Base-by-base conservation (phyloP, 1,139 yeast species). In the Scheffersomyces insectosa region DNA sequence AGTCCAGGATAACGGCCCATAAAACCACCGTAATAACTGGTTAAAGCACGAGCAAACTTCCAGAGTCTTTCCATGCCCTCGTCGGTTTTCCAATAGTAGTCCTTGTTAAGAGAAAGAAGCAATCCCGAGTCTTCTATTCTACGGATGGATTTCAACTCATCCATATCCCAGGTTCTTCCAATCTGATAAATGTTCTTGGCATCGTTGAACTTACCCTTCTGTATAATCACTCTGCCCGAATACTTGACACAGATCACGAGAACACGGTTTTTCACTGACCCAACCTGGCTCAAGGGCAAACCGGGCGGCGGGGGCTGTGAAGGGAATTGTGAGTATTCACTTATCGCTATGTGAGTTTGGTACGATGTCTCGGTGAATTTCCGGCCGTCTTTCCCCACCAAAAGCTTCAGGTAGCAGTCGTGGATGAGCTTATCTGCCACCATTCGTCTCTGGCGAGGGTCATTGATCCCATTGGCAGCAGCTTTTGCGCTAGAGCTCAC, bases 91-190 rank as follows among this genome's bases (percentile, higher is more conserved):
- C 98, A 93, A 63, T 83, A 91, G 63, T 93, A 91, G 38, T 79
- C 82, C 61, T 89, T 90, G 38, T 88, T 88, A 56, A 93, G 71
- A 28, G 73, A 72, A 48, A 88, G 71, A 1, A 79, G 57, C 49
- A 91, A 75, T 1, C 90, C 90, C 42, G 78, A 75, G 25, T 68
- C 70, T 1, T 79, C 71, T 3, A 71, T 70, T 44, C 80, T 74
- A 37, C 82, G 81, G 5, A 91, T 66, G 32, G 65, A 65, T 11
- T 73, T 66, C 51, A 93, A 69, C 52, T 88, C 96, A 47, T 81
- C 88, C 57, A 93, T 68, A 50, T 83, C 85, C 99, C 99, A 93
- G 4, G 96, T 85, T 57, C 97, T 79, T 33, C 99, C 99, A 42
- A 93, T 88, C 63, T 91, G 98, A 57, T 87, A 83, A 3, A 83